These are phyloP conservation scores for Coprinopsis sp. DNA, from an alignment of 768 basidiomycete genomes.

Conservation along the genomic window DNA sequence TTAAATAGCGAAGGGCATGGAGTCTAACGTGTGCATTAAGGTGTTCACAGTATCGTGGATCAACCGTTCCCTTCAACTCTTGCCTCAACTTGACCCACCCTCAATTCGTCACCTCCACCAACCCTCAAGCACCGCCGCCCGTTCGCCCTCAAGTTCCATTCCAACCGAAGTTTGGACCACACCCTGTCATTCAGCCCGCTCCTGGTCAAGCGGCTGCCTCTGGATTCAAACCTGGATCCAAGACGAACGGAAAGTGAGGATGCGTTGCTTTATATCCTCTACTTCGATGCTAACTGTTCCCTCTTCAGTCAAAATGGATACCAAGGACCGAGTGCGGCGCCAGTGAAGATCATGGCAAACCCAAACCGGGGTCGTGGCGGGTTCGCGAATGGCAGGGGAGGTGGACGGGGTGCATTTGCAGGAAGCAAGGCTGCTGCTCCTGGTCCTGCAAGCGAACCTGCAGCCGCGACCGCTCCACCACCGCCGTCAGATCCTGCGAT, in stretches of 20 bases:
- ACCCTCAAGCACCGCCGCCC: constrained; percentile 50
- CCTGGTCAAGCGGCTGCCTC: constrained; percentile 50
- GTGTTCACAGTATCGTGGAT: constrained; percentile 90
- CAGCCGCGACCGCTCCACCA: neutral
- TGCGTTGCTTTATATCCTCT: constrained; percentile 7
- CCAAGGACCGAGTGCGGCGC: constrained; percentile 20
- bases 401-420: constrained; percentile 30
- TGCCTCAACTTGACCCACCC: constrained; percentile 85
- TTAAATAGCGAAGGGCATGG: neutral
- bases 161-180: constrained; percentile 63
- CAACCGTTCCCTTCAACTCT: constrained; percentile 78
- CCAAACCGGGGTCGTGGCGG: constrained; percentile 51
- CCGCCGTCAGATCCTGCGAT: neutral
- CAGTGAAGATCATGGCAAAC: constrained; percentile 73
- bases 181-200: constrained; percentile 52
- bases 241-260: constrained; percentile 30
- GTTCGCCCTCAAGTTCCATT: constrained; percentile 48
- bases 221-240: constrained; percentile 61
- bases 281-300: neutral
- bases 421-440: constrained; percentile 3
- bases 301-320: constrained; percentile 14
- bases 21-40: constrained; percentile 31
- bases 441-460: constrained; percentile 2
- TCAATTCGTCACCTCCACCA: constrained; percentile 79
- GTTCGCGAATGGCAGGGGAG: constrained; percentile 24